Evolutionary conservation across 257 asterid species (phyloP), one percentile per base, ranked within the genome.

Genomic region (Petunia axillaris): DNA sequence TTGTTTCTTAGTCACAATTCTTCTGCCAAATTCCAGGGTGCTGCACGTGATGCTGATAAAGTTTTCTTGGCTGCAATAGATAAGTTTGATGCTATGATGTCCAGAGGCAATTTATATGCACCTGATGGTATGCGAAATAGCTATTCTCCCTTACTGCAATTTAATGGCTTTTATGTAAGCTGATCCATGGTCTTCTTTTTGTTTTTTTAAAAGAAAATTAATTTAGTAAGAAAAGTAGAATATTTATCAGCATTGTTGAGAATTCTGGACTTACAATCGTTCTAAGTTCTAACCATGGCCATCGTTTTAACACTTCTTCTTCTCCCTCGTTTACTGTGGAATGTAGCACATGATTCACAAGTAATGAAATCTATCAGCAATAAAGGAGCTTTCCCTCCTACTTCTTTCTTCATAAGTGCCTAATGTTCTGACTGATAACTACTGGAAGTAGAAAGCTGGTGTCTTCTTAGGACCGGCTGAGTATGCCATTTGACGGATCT

Each of bases 11-110:
- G 35, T 43, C 40, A 57, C 44, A 64, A 76, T 25, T 67, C 25
- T 50, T 71, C 36, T 71, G 77, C 46, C 75, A 65, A 80, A 76
- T 87, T 85, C 55, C 90, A 94, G 98, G 88, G 86, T 80, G 91
- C 93, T 82, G 97, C 97, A 79, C 85, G 85, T 75, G 98, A 94
- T 82, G 97, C 98, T 0, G 98, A 94, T 89, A 89, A 88, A 84
- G 86, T 93, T 82, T 94, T 89, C 96, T 73, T 94, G 92, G 98
- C 98, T 71, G 97, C 98, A 75, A 93, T 95, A 73, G 97, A 93
- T 86, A 95, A 95, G 82, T 95, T 95, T 75, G 97, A 91, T 15
- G 98, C 97, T 73, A 93, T 95, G 95, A 90, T 93, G 93, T 89
- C 93, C 74, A 93, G 84, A 87, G 89, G 95, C 91, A 95, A 91